Evolutionary conservation across 495 filamentous ascomycete species (phyloP).

Genomic region (Penicillium macrosclerotiorum): DNA sequence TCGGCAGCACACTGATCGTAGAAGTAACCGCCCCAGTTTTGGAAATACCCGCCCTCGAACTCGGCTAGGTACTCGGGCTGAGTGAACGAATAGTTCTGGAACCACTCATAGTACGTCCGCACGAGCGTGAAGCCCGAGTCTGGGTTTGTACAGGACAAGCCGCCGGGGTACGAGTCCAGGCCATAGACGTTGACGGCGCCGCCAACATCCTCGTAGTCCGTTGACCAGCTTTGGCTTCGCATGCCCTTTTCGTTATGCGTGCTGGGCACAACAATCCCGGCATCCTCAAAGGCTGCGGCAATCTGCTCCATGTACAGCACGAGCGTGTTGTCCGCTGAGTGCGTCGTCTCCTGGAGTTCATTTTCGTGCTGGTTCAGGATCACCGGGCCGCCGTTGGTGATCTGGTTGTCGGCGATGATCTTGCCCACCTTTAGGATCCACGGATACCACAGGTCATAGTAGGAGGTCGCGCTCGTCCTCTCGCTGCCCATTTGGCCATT

Average conservation of each 20-base stretch:
- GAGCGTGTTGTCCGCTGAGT: slow-evolving; percentile 35
- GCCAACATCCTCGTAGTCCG: slow-evolving; percentile 53
- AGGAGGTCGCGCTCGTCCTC: slow-evolving; percentile 40
- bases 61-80: slow-evolving; percentile 53
- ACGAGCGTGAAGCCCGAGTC: slow-evolving; percentile 49
- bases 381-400: slow-evolving; percentile 52
- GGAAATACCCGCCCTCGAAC: slow-evolving; percentile 54
- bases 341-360: slow-evolving; percentile 44
- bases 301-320: slow-evolving; percentile 54
- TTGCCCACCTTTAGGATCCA: slow-evolving; percentile 45
- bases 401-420: slow-evolving; percentile 48
- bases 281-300: slow-evolving; percentile 41
- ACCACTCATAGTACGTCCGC: slow-evolving; percentile 57
- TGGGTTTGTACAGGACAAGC: slow-evolving; percentile 50
- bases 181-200: slow-evolving; percentile 57
- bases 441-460: slow-evolving; percentile 43
- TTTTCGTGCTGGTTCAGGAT: slow-evolving; percentile 56
- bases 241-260: slow-evolving; percentile 54
- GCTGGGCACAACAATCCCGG: slow-evolving; percentile 52
- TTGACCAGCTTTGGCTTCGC: slow-evolving; percentile 51
- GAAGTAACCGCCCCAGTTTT: slow-evolving; percentile 51
- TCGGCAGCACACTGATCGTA: slow-evolving; percentile 47
- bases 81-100: slow-evolving; percentile 52
- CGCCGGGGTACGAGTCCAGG: slow-evolving; percentile 55
- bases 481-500: slow-evolving; percentile 49